Evolutionary conservation across 768 basidiomycete species (phyloP), one percentile per base, ranked within the genome.

Genomic region (Candolleomyces eurysporus): DNA sequence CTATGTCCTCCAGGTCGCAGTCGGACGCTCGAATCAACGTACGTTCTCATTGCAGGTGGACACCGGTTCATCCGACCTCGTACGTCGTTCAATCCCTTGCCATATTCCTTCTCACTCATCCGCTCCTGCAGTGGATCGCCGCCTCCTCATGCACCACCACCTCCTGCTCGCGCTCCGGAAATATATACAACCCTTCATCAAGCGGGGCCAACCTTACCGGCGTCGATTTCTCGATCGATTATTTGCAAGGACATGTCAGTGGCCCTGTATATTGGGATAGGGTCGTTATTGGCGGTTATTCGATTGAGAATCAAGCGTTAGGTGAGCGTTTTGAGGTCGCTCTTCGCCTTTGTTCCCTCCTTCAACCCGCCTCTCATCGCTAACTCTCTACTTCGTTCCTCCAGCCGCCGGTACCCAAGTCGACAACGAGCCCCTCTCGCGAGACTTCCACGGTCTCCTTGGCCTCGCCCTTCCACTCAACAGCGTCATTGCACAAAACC

Each of bases 21-120:
- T 91, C 22, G 90, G 91, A 11, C 57, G 71, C 7, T 72, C 69
- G 9, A 81, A 88, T 59, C 79, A 78, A 22, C 59, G 49, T 16
- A 60, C 59, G 32, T 72, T 89, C 22, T 85, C 82, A 6, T 73
- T 92, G 2, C 90, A 92, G 68, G 81, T 93, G 42, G 91, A 94
- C 66, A 91, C 89, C 0, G 92, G 92, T 31, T 92, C 92, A 0
- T 90, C 90, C 0, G 91, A 94, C 74, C 77, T 91, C 26, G 90
- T 91, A 61, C 66, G 84, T 76, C 22, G 50, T 59, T 26, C 36
- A 36, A 13, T n/a, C 56, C 19, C 19, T 36, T 22, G 7, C 43
- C 40, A n/a, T 43, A 30, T 17, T 32, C 13, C 36, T 42, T 14
- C 5, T 10, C 14, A 32, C 14, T 50, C 4, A 50, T 14, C n/a